These are phyloP conservation scores for Arctium minus DNA, from an alignment of 129 eudicot species.

Conservation along the genomic window DNA sequence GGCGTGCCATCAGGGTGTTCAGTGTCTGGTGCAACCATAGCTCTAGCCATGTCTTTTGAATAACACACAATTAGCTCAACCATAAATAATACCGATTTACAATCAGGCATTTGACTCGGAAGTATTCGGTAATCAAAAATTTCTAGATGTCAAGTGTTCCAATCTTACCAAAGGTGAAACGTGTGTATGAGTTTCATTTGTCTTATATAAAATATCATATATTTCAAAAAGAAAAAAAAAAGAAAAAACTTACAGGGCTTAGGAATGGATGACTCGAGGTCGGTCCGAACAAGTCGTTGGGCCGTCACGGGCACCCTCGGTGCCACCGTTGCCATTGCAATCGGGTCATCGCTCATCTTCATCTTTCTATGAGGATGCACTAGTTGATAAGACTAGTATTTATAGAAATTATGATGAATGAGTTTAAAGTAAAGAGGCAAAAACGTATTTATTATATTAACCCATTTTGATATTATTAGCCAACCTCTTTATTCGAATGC, in stretches of 20 bases:
- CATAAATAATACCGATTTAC: neutral
- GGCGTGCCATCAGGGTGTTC: conserved; percentile 45
- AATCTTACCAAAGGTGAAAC: neutral
- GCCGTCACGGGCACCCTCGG: conserved; percentile 42
- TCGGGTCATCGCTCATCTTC: neutral
- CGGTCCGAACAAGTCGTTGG: conserved; percentile 39
- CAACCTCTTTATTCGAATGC: neutral
- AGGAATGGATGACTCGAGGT: conserved; percentile 43
- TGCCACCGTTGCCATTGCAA: conserved; percentile 31
- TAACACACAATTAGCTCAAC: neutral
- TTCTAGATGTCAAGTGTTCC: neutral
- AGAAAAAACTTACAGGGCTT: conserved; percentile 53
- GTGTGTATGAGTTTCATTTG: neutral
- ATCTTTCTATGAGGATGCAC: neutral
- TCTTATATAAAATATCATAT: neutral
- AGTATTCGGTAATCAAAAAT: neutral
- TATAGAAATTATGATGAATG: neutral
- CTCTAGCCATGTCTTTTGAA: conserved; percentile 42
- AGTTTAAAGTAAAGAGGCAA: neutral
- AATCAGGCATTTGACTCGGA: neutral
- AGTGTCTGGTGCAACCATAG: conserved; percentile 37
- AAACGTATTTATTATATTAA: too few relatives aligned
- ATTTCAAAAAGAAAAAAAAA: neutral
- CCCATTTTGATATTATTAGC: too few relatives aligned
- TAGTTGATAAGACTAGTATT: neutral